A percentile compares a stretch with the other conserved stretches of the same genome.
Conservation (phyloP, 1,284 basidiomycete species). For the Apiotrichum domesticum region DNA sequence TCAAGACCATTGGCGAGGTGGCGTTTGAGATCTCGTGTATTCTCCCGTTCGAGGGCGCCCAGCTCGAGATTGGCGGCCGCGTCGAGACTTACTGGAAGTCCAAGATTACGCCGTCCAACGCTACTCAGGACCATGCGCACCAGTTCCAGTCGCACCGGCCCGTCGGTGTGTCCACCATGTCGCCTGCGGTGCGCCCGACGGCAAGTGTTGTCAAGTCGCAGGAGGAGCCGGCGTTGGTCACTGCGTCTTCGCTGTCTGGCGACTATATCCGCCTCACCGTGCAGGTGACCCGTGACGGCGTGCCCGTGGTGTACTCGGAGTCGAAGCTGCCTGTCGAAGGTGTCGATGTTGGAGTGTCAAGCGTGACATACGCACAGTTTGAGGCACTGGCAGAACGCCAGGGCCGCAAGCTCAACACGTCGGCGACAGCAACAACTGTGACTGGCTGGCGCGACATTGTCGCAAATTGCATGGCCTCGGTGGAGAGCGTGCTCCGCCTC, state of each 20-base stretch:
- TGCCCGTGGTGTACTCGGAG: constrained; percentile 73
- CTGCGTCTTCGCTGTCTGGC: constrained; percentile 58
- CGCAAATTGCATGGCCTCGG: constrained; percentile 59
- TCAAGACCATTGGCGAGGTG: constrained; percentile 94
- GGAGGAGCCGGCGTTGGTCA: constrained; percentile 42
- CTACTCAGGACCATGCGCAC: constrained; percentile 47
- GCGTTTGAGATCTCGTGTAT: constrained; percentile 84
- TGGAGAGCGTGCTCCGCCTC: constrained; percentile 67
- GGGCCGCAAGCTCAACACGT: constrained; percentile 49
- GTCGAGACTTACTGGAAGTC: constrained; percentile 98
- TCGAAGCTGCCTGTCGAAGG: constrained; percentile 66
- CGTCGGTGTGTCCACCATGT: constrained; percentile 39
- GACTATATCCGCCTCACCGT: constrained; percentile 79
- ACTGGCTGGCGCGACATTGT: constrained; percentile 58
- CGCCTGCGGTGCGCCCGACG: constrained; percentile 33
- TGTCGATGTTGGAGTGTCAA: constrained; percentile 73
- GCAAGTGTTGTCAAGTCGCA: constrained; percentile 11
- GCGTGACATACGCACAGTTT: constrained; percentile 77
- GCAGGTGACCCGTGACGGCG: constrained; percentile 84
- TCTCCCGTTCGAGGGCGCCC: constrained; percentile 84
- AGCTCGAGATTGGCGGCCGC: constrained; percentile 90
- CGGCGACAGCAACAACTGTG: constrained; percentile 36
- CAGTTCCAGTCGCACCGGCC: constrained; percentile 45
- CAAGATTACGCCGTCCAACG: constrained; percentile 56
- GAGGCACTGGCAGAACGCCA: constrained; percentile 56